Evolutionary conservation across 495 filamentous ascomycete genomes (phyloP).

Genomic region (Pseudevernia furfuracea): DNA sequence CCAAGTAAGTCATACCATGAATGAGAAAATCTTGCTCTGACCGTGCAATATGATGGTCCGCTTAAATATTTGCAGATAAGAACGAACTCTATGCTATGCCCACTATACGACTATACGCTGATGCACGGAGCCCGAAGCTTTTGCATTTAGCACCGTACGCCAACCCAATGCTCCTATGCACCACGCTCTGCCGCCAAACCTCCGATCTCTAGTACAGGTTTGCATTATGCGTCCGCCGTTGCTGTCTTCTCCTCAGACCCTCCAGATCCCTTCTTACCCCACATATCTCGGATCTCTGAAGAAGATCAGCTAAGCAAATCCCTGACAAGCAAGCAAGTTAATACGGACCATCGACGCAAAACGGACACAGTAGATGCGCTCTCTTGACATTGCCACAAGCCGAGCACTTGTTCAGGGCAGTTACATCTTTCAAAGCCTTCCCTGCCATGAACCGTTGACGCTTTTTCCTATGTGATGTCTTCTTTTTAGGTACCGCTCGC

Average conservation of each 20-base stretch:
- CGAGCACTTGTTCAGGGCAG: conserved; percentile 73
- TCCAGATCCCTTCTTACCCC: conserved; percentile 24
- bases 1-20: background rate
- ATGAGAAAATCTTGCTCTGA: background rate
- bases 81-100: background rate
- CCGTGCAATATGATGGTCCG: background rate
- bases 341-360: conserved; percentile 63
- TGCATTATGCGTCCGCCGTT: background rate
- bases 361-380: conserved; percentile 76
- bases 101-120: background rate
- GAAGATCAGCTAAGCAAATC: conserved; percentile 1
- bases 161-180: background rate
- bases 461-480: conserved; percentile 95
- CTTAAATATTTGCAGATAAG: background rate
- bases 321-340: background rate
- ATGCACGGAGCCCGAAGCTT: background rate
- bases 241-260: background rate
- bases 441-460: conserved; percentile 87
- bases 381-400: conserved; percentile 82
- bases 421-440: conserved; percentile 87
- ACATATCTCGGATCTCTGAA: conserved; percentile 34
- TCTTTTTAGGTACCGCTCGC: conserved; percentile 94
- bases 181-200: conserved; percentile 7
- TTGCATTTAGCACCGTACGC: background rate
- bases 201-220: background rate